Evolutionary conservation across 2,329 filamentous ascomycete species (phyloP).

Genomic region (Diaporthe capsici): DNA sequence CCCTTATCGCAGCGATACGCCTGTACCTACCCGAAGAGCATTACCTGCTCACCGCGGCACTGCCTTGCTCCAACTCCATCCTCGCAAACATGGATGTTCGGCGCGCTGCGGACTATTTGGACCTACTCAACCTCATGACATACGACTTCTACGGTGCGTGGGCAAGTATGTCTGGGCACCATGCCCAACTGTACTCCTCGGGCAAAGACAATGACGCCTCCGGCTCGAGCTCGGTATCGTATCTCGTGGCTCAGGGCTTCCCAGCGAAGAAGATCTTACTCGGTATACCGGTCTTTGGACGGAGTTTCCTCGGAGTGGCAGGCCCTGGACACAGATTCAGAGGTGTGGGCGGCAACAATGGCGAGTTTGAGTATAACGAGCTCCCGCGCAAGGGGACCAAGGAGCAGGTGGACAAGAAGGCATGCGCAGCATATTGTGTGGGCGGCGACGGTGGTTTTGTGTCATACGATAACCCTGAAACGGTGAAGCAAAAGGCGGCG

Average conservation of each 20-base stretch:
- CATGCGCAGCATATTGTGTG: slow-evolving; percentile 79
- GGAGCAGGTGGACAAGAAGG: slow-evolving; percentile 77
- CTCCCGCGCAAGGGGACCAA: slow-evolving; percentile 73
- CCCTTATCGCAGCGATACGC: slow-evolving; percentile 76
- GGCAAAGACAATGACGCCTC: slow-evolving; percentile 70
- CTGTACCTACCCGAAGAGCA: slow-evolving; percentile 76
- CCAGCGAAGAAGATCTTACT: slow-evolving; percentile 80
- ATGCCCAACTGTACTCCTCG: slow-evolving; percentile 79
- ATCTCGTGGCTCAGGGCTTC: slow-evolving; percentile 76
- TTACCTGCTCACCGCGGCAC: slow-evolving; percentile 79
- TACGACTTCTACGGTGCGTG: slow-evolving; percentile 85
- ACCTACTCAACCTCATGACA: slow-evolving; percentile 83
- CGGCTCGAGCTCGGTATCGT: slow-evolving; percentile 75
- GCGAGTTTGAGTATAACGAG: slow-evolving; percentile 82
- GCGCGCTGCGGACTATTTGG: slow-evolving; percentile 74
- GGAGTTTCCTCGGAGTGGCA: slow-evolving; percentile 77
- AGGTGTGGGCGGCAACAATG: slow-evolving; percentile 61
- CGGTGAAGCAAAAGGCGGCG: slow-evolving; percentile 80
- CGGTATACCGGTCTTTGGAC: slow-evolving; percentile 82
- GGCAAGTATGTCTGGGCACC: slow-evolving; percentile 78
- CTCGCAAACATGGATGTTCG: slow-evolving; percentile 78
- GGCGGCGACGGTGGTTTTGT: slow-evolving; percentile 84
- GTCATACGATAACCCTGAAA: slow-evolving; percentile 83
- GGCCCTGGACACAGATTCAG: slow-evolving; percentile 75
- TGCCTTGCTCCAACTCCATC: slow-evolving; percentile 77